Percentiles rank a stretch among this genome's conserved stretches.
phyloP scores from a whole-genome alignment of 176 grass and related monocot species.

The Cymbopogon citratus region DNA sequence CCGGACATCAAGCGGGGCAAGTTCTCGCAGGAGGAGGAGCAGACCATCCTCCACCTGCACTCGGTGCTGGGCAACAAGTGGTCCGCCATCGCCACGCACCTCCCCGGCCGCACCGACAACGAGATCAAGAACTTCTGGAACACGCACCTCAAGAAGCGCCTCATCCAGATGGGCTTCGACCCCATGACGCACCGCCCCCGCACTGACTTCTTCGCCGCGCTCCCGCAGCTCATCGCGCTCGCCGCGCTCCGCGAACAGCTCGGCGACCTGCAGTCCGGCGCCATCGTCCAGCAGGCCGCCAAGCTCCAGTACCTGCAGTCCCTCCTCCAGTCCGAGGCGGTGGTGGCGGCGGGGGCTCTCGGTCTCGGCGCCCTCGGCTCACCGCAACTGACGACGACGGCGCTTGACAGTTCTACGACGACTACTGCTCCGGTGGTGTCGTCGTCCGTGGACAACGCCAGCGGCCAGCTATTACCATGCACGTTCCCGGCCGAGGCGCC shows the following conservation, averaged over 20 bases:
- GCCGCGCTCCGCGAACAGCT: slow-evolving; percentile 53
- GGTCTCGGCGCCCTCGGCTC: slow-evolving; percentile 18
- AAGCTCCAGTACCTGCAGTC: slow-evolving; percentile 78
- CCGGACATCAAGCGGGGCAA: slow-evolving; percentile 85
- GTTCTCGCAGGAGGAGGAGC: slow-evolving; percentile 72
- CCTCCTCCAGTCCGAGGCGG: slow-evolving; percentile 59
- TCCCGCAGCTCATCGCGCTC: slow-evolving; percentile 71
- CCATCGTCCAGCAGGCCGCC: slow-evolving; percentile 33
- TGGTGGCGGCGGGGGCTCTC: background rate
- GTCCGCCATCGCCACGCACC: slow-evolving; percentile 70
- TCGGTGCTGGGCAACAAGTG: slow-evolving; percentile 83
- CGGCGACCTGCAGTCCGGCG: slow-evolving; percentile 1
- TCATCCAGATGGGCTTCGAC: slow-evolving; percentile 92
- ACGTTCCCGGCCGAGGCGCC: slow-evolving; percentile 30
- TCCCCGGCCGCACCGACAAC: slow-evolving; percentile 79
- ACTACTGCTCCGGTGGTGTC: background rate
- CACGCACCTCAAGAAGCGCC: slow-evolving; percentile 90
- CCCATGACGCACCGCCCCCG: slow-evolving; percentile 85
- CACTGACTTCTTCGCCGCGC: slow-evolving; percentile 68
- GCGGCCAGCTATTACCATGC: slow-evolving; percentile 21
- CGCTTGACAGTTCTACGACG: background rate
- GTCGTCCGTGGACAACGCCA: background rate
- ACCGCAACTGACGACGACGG: slow-evolving; percentile 8
- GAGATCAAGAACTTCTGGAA: slow-evolving; percentile 98
- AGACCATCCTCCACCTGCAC: slow-evolving; percentile 75